These are phyloP conservation scores for Rhipidocladum racemiflorum DNA, from an alignment of 176 grass and related monocot species.

Conservation along the genomic window DNA sequence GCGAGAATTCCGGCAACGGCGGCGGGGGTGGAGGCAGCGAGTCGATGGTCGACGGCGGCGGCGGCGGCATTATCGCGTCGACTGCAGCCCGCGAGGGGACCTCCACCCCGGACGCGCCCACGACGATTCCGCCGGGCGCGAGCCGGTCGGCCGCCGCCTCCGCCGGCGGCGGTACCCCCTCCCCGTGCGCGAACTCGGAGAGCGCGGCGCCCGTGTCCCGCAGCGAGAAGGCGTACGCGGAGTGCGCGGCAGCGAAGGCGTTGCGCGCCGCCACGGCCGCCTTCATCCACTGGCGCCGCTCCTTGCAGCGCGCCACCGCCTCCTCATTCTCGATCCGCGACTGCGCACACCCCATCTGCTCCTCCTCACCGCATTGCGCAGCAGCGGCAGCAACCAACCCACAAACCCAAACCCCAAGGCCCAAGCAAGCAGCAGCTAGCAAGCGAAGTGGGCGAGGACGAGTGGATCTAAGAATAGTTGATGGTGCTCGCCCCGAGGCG, in stretches of 20 bases:
- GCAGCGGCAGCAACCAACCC: background rate
- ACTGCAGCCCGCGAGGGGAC: background rate
- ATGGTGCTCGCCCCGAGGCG: constrained; percentile 34
- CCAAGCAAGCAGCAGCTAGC: background rate
- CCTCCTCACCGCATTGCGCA: constrained; percentile 41
- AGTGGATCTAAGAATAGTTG: constrained; percentile 40
- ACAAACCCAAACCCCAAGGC: background rate
- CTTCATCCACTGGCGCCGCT: constrained; percentile 79
- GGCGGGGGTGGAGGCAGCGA: constrained; percentile 72
- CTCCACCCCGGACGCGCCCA: background rate
- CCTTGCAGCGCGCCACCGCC: constrained; percentile 83
- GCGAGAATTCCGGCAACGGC: constrained; percentile 79
- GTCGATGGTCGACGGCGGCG: constrained; percentile 38
- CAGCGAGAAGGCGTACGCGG: constrained; percentile 65
- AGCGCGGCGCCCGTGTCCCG: constrained; percentile 81
- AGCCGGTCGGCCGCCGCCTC: background rate
- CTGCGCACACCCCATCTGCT: constrained; percentile 83
- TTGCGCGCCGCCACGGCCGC: constrained; percentile 64
- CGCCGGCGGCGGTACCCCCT: constrained; percentile 15
- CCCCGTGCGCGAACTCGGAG: constrained; percentile 79
- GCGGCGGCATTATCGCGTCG: constrained; percentile 36
- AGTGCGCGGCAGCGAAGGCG: constrained; percentile 84
- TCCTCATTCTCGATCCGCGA: constrained; percentile 96
- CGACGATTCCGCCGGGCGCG: background rate
- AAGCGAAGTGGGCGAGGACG: background rate